Evolutionary conservation across 1,284 basidiomycete species (phyloP), one percentile per base, ranked within the genome.

Genomic region (Acaromyces ingoldii): DNA sequence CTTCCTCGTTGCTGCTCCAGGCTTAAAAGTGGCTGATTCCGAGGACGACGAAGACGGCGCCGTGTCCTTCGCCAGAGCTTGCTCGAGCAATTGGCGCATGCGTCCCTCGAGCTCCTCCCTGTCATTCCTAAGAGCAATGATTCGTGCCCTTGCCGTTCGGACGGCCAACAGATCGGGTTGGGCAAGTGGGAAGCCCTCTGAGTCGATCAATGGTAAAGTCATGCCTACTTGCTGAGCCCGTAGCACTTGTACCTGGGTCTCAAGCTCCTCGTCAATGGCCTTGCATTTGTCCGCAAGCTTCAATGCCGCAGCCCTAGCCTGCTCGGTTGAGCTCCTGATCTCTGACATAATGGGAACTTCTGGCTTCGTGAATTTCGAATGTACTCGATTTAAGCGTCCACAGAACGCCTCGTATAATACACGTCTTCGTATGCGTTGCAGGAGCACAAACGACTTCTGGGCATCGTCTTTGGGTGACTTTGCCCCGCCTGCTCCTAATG

Each of bases 101-200:
- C 59, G 51, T 1, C 62, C 55, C 0, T 58, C 48, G 6, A 70
- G 13, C 6, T 55, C 57, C 13, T 59, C 54, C 6, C 53, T 50
- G 52, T 70, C 67, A 42, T 65, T 70, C 6, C 62, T 47, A 25
- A 70, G 57, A 19, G 60, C 39, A 6, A 58, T 59, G 54, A 67
- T 61, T 4, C 60, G 34, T 24, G 62, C 51, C 15, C 65, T 42
- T 4, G 67, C 65, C 1, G 51, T 54, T 26, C 67, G 43, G 17
- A 70, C 60, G 5, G 65, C 63, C 49, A 65, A 49, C 5, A 70
- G 41, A 40, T 70, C 67, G 31, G 60, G 58, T 39, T 62, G 55
- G 2, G 60, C 58, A 9, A 63, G 50, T 2, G 67, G 67, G 22
- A 70, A 70, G 26, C 64, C 65, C 10, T 70, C 55, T 4, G 53